Evolutionary conservation across 495 filamentous ascomycete genomes (phyloP), one percentile per base, ranked within the genome.

Genomic region (Penicillium taxi): DNA sequence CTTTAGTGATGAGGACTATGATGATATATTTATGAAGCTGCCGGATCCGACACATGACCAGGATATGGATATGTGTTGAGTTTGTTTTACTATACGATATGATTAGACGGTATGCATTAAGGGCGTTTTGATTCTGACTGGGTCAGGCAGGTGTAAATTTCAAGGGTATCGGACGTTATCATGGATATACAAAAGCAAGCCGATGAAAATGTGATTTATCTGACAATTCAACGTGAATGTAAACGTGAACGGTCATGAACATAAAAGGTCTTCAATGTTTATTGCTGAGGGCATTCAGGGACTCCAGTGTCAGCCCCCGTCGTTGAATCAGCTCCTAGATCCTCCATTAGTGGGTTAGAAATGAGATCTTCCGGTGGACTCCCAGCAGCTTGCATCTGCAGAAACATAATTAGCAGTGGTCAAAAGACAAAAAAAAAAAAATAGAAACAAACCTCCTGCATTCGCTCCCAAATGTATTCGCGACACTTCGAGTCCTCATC

Each of bases 391-490:
- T 96, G 91, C 90, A 98, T 96, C 91, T 73, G 38, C 32, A 41
- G 30, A 62, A 30, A 39, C 42, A n/a, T n/a, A 20, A 26, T 41
- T 35, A 48, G 39, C 31, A 49, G 37, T 28, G 5, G 16, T 1
- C 7, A 14, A 42, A 23, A 15, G 23, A 6, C 22, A 41, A 24
- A 13, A 13, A 31, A 27, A 35, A 37, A 26, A 42, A n/a, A 44
- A 9, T 19, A 35, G 12, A 24, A 33, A 31, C 75, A 55, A 56
- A 94, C 91, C 77, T 89, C 86, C 54, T 98, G 91, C 91, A 98
- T 96, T 54, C 81, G 77, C 51, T 94, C 88, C 49, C 95, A 86
- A 50, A 98, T 88, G 65, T 84, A 95, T 61, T 94, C 86, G 42
- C 88, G 69, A 67, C 93, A 86, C 31, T 73, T 71, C 15, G 78